Evolutionary conservation across 2,329 filamentous ascomycete species (phyloP).

Genomic region (Penicillium sp.): DNA sequence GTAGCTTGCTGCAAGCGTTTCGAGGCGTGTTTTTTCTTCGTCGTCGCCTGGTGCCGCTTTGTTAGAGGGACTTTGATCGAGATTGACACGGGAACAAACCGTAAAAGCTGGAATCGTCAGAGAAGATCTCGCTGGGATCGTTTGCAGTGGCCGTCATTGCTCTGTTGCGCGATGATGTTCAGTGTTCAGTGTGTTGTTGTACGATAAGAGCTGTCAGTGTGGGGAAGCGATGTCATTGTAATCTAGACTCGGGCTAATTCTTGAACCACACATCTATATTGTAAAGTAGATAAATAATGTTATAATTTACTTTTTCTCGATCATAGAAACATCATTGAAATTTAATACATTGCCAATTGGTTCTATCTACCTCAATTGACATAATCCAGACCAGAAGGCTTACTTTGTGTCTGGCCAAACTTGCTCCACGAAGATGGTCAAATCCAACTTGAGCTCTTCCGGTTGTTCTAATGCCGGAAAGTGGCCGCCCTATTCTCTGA

Average conservation of each 20-base stretch:
- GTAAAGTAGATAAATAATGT: background rate
- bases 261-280: background rate
- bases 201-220: conserved; percentile 3
- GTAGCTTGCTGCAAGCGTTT: conserved; percentile 49
- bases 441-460: conserved; percentile 40
- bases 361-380: too few relatives aligned
- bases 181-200: too few relatives aligned
- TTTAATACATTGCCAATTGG: too few relatives aligned
- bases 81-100: conserved; percentile 22
- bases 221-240: conserved; percentile 2
- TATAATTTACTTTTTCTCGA: too few relatives aligned
- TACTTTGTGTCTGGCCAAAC: conserved; percentile 20
- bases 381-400: too few relatives aligned
- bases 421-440: conserved; percentile 35
- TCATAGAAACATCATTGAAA: too few relatives aligned
- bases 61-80: background rate
- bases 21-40: conserved; percentile 44
- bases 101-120: conserved; percentile 44
- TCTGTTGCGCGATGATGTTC: background rate
- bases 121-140: conserved; percentile 28
- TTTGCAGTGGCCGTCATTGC: conserved; percentile 2
- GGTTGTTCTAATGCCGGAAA: conserved; percentile 47
- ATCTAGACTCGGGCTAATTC: background rate
- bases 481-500: conserved; percentile 45
- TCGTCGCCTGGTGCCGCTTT: conserved; percentile 49